A percentile compares a stretch with the other conserved stretches of the same genome.
These are phyloP conservation scores for Boletellus ananiceps DNA, from an alignment of 768 basidiomycete species.

Conservation along the genomic window DNA sequence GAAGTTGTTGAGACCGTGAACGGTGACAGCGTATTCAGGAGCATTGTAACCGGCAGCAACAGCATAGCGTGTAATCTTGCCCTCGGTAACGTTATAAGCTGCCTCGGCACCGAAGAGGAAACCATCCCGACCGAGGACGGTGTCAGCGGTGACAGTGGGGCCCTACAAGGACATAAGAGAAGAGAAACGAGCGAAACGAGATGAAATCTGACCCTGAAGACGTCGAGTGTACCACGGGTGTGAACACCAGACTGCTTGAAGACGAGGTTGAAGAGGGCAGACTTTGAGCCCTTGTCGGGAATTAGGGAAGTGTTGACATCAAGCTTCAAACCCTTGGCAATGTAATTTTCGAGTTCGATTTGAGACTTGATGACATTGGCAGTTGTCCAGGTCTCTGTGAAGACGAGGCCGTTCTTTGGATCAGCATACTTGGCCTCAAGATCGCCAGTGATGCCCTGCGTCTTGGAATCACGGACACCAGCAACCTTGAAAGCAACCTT, in stretches of 20 bases:
- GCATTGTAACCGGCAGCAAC: slow-evolving; percentile 93
- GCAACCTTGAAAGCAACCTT: slow-evolving; percentile 92
- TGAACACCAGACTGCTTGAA: slow-evolving; percentile 98
- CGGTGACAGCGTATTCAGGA: slow-evolving; percentile 89
- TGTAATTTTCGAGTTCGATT: slow-evolving; percentile 94
- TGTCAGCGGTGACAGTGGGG: slow-evolving; percentile 94
- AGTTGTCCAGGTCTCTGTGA: slow-evolving; percentile 97
- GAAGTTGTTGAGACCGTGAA: slow-evolving; percentile 94
- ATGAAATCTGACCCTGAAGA: slow-evolving; percentile 74
- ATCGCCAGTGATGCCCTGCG: slow-evolving; percentile 74
- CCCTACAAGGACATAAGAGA: slow-evolving; percentile 49
- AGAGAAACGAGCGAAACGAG: neutral
- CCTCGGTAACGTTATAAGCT: slow-evolving; percentile 93
- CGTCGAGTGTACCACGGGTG: slow-evolving; percentile 83
- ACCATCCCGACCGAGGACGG: slow-evolving; percentile 93
- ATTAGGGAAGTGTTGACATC: slow-evolving; percentile 79
- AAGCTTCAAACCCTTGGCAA: slow-evolving; percentile 96
- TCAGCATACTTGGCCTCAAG: slow-evolving; percentile 94
- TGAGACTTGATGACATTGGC: slow-evolving; percentile 86
- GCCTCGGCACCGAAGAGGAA: slow-evolving; percentile 97
- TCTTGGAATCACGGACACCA: slow-evolving; percentile 75
- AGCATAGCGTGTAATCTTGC: slow-evolving; percentile 87
- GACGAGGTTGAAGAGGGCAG: slow-evolving; percentile 73
- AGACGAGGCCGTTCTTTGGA: slow-evolving; percentile 85
- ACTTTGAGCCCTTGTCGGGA: slow-evolving; percentile 84